Conservation (phyloP, 2,329 filamentous ascomycete species). For the Botrytis aclada region DNA sequence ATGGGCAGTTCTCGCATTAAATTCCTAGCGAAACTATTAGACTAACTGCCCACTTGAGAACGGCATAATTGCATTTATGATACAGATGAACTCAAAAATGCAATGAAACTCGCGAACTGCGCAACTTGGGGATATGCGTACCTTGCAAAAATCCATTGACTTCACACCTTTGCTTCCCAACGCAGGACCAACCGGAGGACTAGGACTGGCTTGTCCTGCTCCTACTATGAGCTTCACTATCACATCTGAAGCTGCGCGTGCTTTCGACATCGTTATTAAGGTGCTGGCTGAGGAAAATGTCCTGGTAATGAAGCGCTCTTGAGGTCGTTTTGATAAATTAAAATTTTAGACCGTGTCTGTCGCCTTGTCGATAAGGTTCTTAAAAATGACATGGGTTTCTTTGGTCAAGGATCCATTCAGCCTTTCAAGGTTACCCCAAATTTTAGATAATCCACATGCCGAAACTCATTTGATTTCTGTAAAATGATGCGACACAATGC, state of each 20-base stretch:
- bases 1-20: conserved; percentile 90
- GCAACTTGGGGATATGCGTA: conserved; percentile 40
- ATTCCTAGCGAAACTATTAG: conserved; percentile 64
- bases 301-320: neutral
- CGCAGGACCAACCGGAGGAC: conserved; percentile 92
- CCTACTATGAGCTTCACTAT: conserved; percentile 98
- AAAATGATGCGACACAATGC: conserved; percentile 8
- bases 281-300: neutral
- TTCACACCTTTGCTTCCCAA: conserved; percentile 97
- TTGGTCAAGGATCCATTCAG: neutral
- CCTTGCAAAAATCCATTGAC: conserved; percentile 99
- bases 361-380: conserved; percentile 19
- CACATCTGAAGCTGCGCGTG: conserved; percentile 51
- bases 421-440: conserved; percentile 17
- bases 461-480: conserved; percentile 7
- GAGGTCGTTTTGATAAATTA: conserved; percentile 10
- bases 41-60: neutral
- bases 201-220: conserved; percentile 90
- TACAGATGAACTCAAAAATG: neutral
- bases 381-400: neutral
- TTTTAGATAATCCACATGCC: conserved; percentile 4
- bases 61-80: neutral
- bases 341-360: neutral
- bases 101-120: neutral
- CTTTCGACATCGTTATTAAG: conserved; percentile 37